Base-by-base conservation (phyloP, 768 basidiomycete species). In the Russula emetica region DNA sequence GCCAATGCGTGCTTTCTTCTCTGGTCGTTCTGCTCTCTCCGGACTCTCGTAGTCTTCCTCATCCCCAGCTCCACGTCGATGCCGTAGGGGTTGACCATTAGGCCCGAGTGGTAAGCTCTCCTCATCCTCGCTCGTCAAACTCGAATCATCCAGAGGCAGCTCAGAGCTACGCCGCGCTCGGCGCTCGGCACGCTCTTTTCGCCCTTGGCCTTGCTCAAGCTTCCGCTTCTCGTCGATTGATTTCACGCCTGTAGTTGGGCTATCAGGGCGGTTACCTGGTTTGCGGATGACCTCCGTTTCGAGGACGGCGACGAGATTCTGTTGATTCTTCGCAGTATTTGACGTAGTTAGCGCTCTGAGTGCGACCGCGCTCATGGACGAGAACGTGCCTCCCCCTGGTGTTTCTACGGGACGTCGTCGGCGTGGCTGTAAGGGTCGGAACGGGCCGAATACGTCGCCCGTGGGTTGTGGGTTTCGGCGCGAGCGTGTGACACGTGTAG, bases 41-140 rank as follows among this genome's bases (percentile, higher is more conserved):
- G 90, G 89, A 13, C 87, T 88, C 69, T 81, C 79, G 68, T 90
- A 91, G 63, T 90, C 90, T 69, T 87, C 90, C 30, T 91, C 89
- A 28, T 94, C 91, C 2, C 91, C 92, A 5, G 90, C 82, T 2
- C 85, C 91, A 69, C 85, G 77, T 58, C 72, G 74, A 74, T 91
- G 88, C 65, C 74, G 72, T 34, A 61, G 10, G 3, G 71, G 74
- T 66, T 30, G 65, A 67, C 55, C 72, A 61, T 74, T 74, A 11
- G 69, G 73, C 55, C 77, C 77, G 4, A 66, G 64, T 52, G 73
- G 72, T 40, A 64, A 64, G 24, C 47, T 51, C 18, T 72, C 74
- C 38, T 67, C 69, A 14, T 72, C 75, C 38, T 72, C 76, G 40
- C 50, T 55, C 38, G 69, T 61, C 61, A 72, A 72, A 58, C 66